Percentiles rank a stretch among this genome's conserved stretches.
Conservation (phyloP, 129 eudicot species). For the Lactuca sativa region DNA sequence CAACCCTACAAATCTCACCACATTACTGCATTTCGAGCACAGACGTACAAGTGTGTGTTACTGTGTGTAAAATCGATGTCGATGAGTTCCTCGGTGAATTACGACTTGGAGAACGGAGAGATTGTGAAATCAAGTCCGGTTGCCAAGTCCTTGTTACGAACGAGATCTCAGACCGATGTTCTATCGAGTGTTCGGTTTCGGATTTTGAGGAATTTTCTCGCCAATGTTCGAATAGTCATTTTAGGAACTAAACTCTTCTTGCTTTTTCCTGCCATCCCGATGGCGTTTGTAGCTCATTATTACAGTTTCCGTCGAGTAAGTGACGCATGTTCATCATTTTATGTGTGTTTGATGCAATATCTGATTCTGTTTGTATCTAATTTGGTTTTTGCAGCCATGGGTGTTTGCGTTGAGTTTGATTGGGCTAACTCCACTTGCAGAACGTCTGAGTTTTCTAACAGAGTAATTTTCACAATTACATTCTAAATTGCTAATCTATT, state of each 20-base stretch:
- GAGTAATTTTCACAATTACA: constrained; percentile 53
- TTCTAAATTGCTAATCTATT: background rate
- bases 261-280: constrained; percentile 71
- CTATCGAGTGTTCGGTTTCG: constrained; percentile 39
- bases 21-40: background rate
- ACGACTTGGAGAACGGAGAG: constrained; percentile 40
- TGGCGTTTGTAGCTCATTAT: constrained; percentile 59
- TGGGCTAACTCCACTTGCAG: constrained; percentile 86
- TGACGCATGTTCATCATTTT: constrained; percentile 3
- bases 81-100: constrained; percentile 35
- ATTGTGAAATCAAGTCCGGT: background rate
- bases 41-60: background rate
- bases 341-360: background rate
- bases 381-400: constrained; percentile 61
- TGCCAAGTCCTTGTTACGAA: constrained; percentile 46
- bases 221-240: constrained; percentile 62
- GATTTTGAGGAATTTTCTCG: constrained; percentile 28
- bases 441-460: constrained; percentile 81
- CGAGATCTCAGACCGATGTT: constrained; percentile 48
- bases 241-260: constrained; percentile 74
- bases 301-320: constrained; percentile 54
- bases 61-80: background rate
- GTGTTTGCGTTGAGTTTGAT: constrained; percentile 79
- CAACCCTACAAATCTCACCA: background rate
- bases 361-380: constrained; percentile 1